Conservation (phyloP, 163 green algal genomes). For the Scenedesmus sp. region DNA sequence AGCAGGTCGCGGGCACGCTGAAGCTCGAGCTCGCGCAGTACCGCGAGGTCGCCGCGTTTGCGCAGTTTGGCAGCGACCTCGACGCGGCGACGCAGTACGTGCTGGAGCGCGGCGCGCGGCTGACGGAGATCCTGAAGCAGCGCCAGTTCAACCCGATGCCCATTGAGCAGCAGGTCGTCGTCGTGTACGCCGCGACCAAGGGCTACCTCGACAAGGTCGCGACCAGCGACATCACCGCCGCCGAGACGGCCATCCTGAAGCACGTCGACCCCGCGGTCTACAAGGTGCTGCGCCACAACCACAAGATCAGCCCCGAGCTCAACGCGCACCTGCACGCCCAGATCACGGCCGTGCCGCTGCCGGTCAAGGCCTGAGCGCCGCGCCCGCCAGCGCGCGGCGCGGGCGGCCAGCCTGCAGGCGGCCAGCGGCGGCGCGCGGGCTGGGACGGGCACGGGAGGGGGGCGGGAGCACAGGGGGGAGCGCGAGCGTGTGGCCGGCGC, state of each 20-base stretch:
- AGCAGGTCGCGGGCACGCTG: constrained; percentile 69
- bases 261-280: constrained; percentile 62
- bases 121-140: constrained; percentile 96
- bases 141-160: constrained; percentile 87
- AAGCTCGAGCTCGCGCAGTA: constrained; percentile 47
- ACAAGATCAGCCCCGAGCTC: constrained; percentile 68
- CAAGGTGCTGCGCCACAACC: constrained; percentile 56
- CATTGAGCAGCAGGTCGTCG: constrained; percentile 81
- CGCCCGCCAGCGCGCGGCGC: too few species aligned
- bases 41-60: constrained; percentile 70
- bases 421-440: too few species aligned
- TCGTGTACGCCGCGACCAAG: constrained; percentile 87
- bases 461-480: too few species aligned
- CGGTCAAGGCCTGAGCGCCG: constrained; percentile 29
- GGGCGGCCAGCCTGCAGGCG: too few species aligned
- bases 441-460: too few species aligned
- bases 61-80: constrained; percentile 93
- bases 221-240: constrained; percentile 50
- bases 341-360: constrained; percentile 22
- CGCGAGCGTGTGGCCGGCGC: too few species aligned
- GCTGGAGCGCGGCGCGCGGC: constrained; percentile 86
- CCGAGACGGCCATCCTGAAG: constrained; percentile 63
- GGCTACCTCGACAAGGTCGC: constrained; percentile 90
- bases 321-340: constrained; percentile 58
- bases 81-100: constrained; percentile 93